These are phyloP conservation scores for Schizosaccharomyces versatilis DNA, from an alignment of 1,139 yeast genomes.

Conservation along the genomic window DNA sequence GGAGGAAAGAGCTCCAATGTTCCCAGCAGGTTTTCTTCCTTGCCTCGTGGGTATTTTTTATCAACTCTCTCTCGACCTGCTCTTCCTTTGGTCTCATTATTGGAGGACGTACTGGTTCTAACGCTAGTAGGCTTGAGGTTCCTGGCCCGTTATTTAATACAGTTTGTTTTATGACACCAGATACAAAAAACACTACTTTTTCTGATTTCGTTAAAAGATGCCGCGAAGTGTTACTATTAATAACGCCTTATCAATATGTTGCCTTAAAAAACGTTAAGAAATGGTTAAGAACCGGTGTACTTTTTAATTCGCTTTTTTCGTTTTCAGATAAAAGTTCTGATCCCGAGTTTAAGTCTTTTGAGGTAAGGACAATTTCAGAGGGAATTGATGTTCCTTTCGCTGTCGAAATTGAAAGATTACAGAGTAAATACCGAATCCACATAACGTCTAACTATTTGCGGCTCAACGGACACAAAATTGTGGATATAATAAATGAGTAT, in stretches of 20 bases:
- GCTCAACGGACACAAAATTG: too few relatives aligned
- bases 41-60: conserved; percentile 12
- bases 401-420: background rate
- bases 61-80: conserved; percentile 5
- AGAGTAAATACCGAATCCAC: background rate
- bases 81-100: conserved; percentile 12
- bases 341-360: background rate
- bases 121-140: conserved; percentile 3
- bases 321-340: conserved; percentile 3
- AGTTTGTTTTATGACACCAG: conserved; percentile 10
- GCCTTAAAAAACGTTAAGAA: conserved; percentile 13
- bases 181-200: background rate
- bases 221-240: conserved; percentile 8
- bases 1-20: conserved; percentile 2
- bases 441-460: too few relatives aligned
- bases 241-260: conserved; percentile 11
- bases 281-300: conserved; percentile 6
- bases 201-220: conserved; percentile 4
- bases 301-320: conserved; percentile 12
- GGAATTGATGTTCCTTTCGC: background rate
- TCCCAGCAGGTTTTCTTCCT: conserved; percentile 13
- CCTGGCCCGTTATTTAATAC: conserved; percentile 14
- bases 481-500: too few relatives aligned
- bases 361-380: background rate
- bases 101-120: conserved; percentile 12